phyloP scores from a whole-genome alignment of 1,139 yeast species.

The Hansenula lynferdii region DNA sequence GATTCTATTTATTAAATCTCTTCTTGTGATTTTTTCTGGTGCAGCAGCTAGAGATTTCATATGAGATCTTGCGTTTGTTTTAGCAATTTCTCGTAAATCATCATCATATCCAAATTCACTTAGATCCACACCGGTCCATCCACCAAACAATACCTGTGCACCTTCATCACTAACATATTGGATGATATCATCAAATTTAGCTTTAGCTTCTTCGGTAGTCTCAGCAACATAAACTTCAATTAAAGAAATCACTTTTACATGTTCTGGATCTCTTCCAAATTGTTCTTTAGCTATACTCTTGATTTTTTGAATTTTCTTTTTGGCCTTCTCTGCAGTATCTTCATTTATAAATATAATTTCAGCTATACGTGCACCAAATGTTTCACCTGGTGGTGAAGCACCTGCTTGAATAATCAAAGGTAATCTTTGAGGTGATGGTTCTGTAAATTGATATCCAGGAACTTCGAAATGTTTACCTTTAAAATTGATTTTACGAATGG shows the following conservation, averaged over 20 bases:
- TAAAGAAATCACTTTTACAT: conserved; percentile 24
- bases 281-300: conserved; percentile 20
- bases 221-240: conserved; percentile 24
- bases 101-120: conserved; percentile 27
- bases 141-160: conserved; percentile 32
- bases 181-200: conserved; percentile 20
- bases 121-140: conserved; percentile 34
- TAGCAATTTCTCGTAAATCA: conserved; percentile 23
- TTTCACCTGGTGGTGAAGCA: conserved; percentile 35
- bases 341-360: conserved; percentile 35
- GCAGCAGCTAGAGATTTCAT: background rate
- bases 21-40: conserved; percentile 6
- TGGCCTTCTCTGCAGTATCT: conserved; percentile 20
- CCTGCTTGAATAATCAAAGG: conserved; percentile 43
- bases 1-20: conserved; percentile 21
- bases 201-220: conserved; percentile 28
- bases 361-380: conserved; percentile 39
- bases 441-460: conserved; percentile 35
- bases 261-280: conserved; percentile 22
- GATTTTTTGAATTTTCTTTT: conserved; percentile 17
- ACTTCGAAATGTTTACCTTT: conserved; percentile 33
- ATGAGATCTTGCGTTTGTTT: background rate
- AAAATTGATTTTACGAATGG: conserved; percentile 32
- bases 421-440: conserved; percentile 37
- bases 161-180: conserved; percentile 26